A percentile compares a stretch with the other conserved stretches of the same genome.
Evolutionary conservation across 1,284 basidiomycete species (phyloP).

Genomic region (Papiliotrema fonsecae): DNA sequence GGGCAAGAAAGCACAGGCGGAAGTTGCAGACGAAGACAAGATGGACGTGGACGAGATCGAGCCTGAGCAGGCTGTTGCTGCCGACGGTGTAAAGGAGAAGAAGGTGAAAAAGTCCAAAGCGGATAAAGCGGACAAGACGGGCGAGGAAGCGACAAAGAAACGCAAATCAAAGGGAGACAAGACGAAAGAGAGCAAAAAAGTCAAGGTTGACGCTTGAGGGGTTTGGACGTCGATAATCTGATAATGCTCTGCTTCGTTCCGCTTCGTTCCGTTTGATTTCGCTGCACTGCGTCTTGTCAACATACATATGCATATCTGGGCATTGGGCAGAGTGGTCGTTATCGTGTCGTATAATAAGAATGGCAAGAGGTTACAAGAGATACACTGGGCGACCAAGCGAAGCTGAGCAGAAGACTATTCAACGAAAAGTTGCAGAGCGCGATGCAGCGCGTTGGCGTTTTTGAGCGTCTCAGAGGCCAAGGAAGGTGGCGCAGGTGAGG

Average conservation of each 20-base stretch:
- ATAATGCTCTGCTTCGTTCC: too few relatives aligned
- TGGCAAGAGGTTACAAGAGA: too few relatives aligned
- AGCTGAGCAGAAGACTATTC: too few relatives aligned
- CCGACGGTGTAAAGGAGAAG: background rate
- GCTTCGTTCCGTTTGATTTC: too few relatives aligned
- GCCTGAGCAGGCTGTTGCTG: background rate
- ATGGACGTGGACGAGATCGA: constrained; percentile 9
- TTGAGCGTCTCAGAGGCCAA: background rate
- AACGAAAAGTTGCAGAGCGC: constrained; percentile 3
- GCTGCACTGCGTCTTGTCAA: too few relatives aligned
- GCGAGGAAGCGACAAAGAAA: constrained; percentile 2
- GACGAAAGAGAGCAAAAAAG: constrained; percentile 16
- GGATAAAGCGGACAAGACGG: constrained; percentile 3
- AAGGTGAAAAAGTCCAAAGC: background rate
- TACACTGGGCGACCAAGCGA: too few relatives aligned
- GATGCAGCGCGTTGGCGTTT: constrained; percentile 3
- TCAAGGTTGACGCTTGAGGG: background rate
- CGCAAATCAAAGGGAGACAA: constrained; percentile 9
- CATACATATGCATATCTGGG: too few relatives aligned
- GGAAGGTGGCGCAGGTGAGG: background rate
- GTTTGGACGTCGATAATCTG: too few relatives aligned
- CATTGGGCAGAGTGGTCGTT: too few relatives aligned
- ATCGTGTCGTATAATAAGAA: too few relatives aligned
- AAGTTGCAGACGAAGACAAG: constrained; percentile 37
- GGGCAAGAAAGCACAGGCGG: constrained; percentile 20